Percentiles rank a stretch among this genome's conserved stretches.
These are phyloP conservation scores for Cetraspora pellucida DNA, from an alignment of 192 early-diverging fungal genomes.

Conservation along the genomic window DNA sequence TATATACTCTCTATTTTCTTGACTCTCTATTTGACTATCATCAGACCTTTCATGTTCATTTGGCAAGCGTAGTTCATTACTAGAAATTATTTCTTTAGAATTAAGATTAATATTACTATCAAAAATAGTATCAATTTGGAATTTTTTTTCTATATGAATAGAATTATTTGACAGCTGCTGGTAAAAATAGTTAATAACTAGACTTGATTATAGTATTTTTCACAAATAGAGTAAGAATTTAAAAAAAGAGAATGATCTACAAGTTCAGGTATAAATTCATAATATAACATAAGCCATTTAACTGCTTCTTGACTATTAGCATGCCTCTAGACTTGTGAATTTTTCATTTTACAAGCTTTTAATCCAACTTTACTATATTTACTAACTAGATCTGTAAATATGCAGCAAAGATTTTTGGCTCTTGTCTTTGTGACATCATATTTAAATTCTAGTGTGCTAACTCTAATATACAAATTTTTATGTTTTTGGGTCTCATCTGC, in stretches of 20 bases:
- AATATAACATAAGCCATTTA: neutral
- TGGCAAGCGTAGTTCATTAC: too few relatives aligned
- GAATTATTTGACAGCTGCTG: neutral
- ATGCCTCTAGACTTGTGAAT: slow-evolving; percentile 11
- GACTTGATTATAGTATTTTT: slow-evolving; percentile 11
- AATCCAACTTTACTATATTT: too few relatives aligned
- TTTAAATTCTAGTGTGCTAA: too few relatives aligned
- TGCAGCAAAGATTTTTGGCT: too few relatives aligned
- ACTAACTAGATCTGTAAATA: too few relatives aligned
- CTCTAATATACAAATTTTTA: too few relatives aligned
- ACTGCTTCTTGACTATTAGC: slow-evolving; percentile 15
- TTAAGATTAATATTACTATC: neutral
- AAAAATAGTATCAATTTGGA: neutral
- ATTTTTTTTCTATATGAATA: neutral
- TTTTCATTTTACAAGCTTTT: too few relatives aligned
- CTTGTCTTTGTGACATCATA: too few relatives aligned
- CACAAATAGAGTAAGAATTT: slow-evolving; percentile 2
- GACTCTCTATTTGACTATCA: too few relatives aligned
- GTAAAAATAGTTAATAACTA: neutral
- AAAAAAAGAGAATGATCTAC: neutral
- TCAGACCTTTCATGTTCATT: neutral
- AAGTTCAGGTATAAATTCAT: slow-evolving; percentile 2
- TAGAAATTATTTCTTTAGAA: too few relatives aligned
- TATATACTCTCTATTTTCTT: too few relatives aligned
- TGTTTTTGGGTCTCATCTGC: too few relatives aligned